Base-by-base conservation (phyloP, 805 yeast genomes). In the Saturnispora diversa region DNA sequence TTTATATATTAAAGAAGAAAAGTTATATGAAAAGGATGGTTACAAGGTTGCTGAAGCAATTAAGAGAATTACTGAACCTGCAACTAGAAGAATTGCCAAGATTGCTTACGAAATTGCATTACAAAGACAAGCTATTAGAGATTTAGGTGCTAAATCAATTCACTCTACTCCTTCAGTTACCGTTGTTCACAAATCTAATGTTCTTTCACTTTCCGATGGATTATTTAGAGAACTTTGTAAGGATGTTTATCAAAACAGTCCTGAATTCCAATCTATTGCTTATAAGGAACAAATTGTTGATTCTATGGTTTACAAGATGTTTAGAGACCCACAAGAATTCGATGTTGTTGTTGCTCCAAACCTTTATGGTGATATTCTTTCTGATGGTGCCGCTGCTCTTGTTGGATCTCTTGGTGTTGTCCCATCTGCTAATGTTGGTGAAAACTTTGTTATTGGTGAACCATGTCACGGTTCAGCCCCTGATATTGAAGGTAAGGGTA, bases 391-490 rank as follows among this genome's bases (percentile, higher is more conserved):
- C 42, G 97, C 97, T 51, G 97, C 97, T 12, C 73, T 88, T 43
- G 95, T 90, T 44, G 98, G 98, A 37, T 90, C 97, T 23, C 75
- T 92, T 50, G 98, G 98, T 59, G 95, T 92, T 43, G 97, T 92
- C 43, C 97, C 98, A 56, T 82, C 94, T 40, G 97, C 97, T 46
- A 92, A 92, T 58, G 98, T 92, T 48, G 98, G 98, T 56, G 95
- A 87, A 60, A 66, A 72, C 60, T 90, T 92, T 59, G 97, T 94
- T 48, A 86, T 92, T 59, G 98, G 98, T 62, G 98, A 92, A 69
- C 98, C 98, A 59, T 88, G 97, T 61, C 98, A 92, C 67, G 98
- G 98, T 47, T 84, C 95, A 42, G 98, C 98, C 41, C 98, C 98
- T 43, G 98, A 92, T 63, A 92, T 92, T 51, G 95, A 88, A 61